Base-by-base conservation (phyloP, 2,329 filamentous ascomycete genomes). In the Aspergillus unguis region DNA sequence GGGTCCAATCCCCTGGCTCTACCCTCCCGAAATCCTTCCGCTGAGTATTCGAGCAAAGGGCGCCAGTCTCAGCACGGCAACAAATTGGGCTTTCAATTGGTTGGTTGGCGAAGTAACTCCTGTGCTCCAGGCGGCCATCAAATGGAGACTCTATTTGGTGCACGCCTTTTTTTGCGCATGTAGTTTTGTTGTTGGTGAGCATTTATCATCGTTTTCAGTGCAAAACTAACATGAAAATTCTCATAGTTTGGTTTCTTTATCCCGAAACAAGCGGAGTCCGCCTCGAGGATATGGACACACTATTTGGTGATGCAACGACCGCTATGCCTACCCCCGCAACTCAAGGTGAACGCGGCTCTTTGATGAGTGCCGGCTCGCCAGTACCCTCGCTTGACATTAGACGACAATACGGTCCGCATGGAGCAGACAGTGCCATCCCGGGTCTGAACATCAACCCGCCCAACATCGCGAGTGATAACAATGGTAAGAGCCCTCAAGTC, bases 21-120 rank as follows among this genome's bases (percentile, higher is more conserved):
- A 97, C 71, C 94, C 94, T 10, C 94, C 94, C n/a, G 94, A 99
- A 79, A 99, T 99, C 75, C 80, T 99, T 40, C 94, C 94, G 4
- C 79, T 99, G 55, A 96, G 91, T 77, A 96, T 97, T 68, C 86
- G 94, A 65, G 95, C 92, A 55, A 97, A 97, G 79, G 94, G 94
- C 56, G 92, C 94, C 49, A 96, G 91, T 80, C 75, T 99, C 69
- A 96, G 92, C 55, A 97, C 94, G 1, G 94, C 94, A 17, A 86
- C 92, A 31, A 99, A 99, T 69, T 99, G 94, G 94, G 91, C 92
- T 1, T 96, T 94, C 74, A 99, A 99, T 74, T 99, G 91, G 88
- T 78, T 97, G 27, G 94, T 97, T 3, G 94, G 94, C 61, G 90
- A 95, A 72, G 83, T 97, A 79, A 99, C 94, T 0, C 94, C 94